Base-by-base conservation (phyloP, 768 basidiomycete species). In the Dictyophora rubrovolvata region DNA sequence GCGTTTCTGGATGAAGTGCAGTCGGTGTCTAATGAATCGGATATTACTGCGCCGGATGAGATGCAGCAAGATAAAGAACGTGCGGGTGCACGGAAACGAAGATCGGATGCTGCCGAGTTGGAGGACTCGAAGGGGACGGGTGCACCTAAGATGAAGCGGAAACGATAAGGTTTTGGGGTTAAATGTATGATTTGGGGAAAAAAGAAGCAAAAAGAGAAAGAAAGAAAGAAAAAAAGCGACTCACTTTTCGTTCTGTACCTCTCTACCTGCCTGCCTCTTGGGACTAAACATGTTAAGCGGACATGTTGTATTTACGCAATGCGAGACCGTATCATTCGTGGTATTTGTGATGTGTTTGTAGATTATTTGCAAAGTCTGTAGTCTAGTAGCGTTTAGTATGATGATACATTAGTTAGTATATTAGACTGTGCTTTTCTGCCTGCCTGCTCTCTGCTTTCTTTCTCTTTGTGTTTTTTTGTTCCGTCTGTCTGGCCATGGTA, bases 11-110 rank as follows among this genome's bases (percentile, higher is more conserved):
- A 59, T 18, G 57, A 59, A 23, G 57, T 59, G 17, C 48, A 36
- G 35, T 59, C 57, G 8, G 57, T 59, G 16, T 59, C 57, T 18
- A 53, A 53, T 59, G 57, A 42, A 35, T 59, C 57, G 23, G 57
- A 59, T 34, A 23, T 22, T 28, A 59, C 57, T 11, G 49, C 18
- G 2, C 42, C 42, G 17, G 57, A 20, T 18, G 47, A 28, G 33
- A 37, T 17, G 49, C n/a, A 18, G 35, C 50, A 11, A 35, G 33
- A 18, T 33, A 18, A 49, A 42, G 54, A 14, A 42, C 18, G 7
- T 11, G 49, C 28, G n/a, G 18, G 20, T 20, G 9, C 12, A 11
- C 33, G 28, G 16, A 59, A 59, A 36, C 57, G 57, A 21, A 59
- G 50, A 28, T 59, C 57, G 48, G 57, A 52, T 12, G 48, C 36